Evolutionary conservation across 257 asterid species (phyloP).

Genomic region (Solanum dulcamara): DNA sequence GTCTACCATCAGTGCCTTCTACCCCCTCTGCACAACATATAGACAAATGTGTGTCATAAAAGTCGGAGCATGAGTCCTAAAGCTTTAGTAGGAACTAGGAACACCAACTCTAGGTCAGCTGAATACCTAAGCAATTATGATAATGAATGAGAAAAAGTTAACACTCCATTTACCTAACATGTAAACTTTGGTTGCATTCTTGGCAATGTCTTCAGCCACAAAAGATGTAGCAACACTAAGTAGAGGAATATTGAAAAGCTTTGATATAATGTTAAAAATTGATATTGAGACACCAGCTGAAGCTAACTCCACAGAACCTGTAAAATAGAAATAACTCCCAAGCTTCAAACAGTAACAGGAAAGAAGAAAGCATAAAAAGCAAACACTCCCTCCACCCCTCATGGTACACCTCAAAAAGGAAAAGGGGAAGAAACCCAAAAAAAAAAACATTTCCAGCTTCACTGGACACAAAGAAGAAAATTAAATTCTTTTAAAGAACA

Average conservation of each 20-base stretch:
- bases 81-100: neutral
- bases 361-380: neutral
- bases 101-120: neutral
- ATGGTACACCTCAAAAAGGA: neutral
- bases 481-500: neutral
- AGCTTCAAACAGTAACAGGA: neutral
- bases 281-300: constrained; percentile 90
- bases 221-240: constrained; percentile 90
- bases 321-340: neutral
- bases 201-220: constrained; percentile 91
- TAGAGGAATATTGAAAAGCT: constrained; percentile 86
- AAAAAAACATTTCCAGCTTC: neutral
- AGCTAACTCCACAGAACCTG: constrained; percentile 91
- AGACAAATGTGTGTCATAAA: neutral
- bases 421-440: neutral
- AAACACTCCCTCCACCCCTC: neutral
- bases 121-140: neutral
- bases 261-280: constrained; percentile 72
- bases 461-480: neutral
- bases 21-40: constrained; percentile 11
- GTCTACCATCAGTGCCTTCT: constrained; percentile 10
- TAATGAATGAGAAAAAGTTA: neutral
- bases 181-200: constrained; percentile 35
- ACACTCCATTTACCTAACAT: constrained; percentile 34
- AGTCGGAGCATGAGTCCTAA: neutral